Evolutionary conservation across 2,329 filamentous ascomycete species (phyloP).

Genomic region (Aspergillus quadricinctus): DNA sequence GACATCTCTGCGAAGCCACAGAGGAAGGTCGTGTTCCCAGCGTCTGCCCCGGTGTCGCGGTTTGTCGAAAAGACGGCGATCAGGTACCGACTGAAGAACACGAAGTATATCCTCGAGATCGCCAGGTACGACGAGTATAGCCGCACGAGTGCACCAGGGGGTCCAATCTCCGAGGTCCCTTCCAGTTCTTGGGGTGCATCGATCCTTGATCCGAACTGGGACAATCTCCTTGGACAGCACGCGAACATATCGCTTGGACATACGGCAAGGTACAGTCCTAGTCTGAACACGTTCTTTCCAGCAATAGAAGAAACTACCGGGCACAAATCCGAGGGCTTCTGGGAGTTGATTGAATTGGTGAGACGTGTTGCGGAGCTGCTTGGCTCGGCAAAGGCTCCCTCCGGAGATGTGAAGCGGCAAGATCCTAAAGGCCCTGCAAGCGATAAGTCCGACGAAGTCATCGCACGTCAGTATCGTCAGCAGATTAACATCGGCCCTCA

Average conservation of each 20-base stretch:
- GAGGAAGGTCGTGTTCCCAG: slow-evolving; percentile 29
- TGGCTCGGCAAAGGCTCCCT: slow-evolving; percentile 14
- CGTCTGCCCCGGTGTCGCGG: slow-evolving; percentile 21
- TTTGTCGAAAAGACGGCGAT: slow-evolving; percentile 39
- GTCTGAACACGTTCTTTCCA: slow-evolving; percentile 35
- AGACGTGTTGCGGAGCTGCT: slow-evolving; percentile 31
- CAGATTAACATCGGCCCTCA: neutral
- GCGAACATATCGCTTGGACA: slow-evolving; percentile 32
- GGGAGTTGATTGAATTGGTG: slow-evolving; percentile 33
- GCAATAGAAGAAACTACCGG: slow-evolving; percentile 10
- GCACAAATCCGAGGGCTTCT: slow-evolving; percentile 27
- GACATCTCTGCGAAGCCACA: slow-evolving; percentile 22
- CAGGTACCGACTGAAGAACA: slow-evolving; percentile 36
- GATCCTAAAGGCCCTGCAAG: neutral
- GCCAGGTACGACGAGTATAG: slow-evolving; percentile 39
- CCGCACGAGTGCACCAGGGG: slow-evolving; percentile 6
- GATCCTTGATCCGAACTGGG: slow-evolving; percentile 38
- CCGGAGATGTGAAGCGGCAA: neutral
- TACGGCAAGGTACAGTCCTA: slow-evolving; percentile 29
- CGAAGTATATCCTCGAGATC: slow-evolving; percentile 41
- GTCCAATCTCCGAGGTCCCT: slow-evolving; percentile 19
- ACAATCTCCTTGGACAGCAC: slow-evolving; percentile 36
- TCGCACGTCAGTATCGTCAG: neutral
- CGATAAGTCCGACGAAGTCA: neutral
- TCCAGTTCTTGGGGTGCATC: slow-evolving; percentile 36